Evolutionary conservation across 2,329 filamentous ascomycete species (phyloP), one percentile per base, ranked within the genome.

Genomic region (Grosmannia huntii): DNA sequence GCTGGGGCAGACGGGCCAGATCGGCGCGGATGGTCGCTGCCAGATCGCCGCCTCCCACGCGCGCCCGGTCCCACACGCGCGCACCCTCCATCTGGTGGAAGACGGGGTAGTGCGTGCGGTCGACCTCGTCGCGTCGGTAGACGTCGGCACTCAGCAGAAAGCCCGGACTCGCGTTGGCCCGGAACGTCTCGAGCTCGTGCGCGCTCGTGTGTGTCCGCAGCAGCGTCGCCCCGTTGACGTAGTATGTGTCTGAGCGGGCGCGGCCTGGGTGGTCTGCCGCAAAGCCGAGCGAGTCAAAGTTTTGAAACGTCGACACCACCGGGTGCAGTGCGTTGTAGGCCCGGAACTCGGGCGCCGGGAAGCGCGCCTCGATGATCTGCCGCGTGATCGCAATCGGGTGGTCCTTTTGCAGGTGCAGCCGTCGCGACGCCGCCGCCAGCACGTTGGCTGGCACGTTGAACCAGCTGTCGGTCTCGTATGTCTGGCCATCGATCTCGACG

Each of bases 1-100:
- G 90, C 60, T 75, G 79, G 9, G 90, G 89, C 36, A 97, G 78
- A 57, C 73, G 77, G 57, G 83, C 80, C 31, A 95, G 65, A 67
- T 95, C 89, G 41, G 78, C 78, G 74, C 79, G 81, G 9, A 97
- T 84, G 14, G 82, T 80, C 19, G 81, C 75, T 1, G 81, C 81
- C 21, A 90, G 69, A 62, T 86, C 79, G 21, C 76, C 78, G 60
- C 71, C 75, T 57, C 75, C 77, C 79, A 28, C 44, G 23, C n/a
- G 16, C 6, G 19, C 27, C 11, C 89, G 82, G 68, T 94, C 87
- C 92, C 94, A 99, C 57, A 90, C 86, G 65, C 87, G 80, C 10
- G 92, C 92, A 14, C 90, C 92, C 71, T 99, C 94, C 91, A 97
- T 97, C 74, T 99, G 94, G 73, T 99, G 94, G 72, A 99, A 99